Evolutionary conservation across 2,329 filamentous ascomycete species (phyloP).

Genomic region (Herpotrichia juniperi): DNA sequence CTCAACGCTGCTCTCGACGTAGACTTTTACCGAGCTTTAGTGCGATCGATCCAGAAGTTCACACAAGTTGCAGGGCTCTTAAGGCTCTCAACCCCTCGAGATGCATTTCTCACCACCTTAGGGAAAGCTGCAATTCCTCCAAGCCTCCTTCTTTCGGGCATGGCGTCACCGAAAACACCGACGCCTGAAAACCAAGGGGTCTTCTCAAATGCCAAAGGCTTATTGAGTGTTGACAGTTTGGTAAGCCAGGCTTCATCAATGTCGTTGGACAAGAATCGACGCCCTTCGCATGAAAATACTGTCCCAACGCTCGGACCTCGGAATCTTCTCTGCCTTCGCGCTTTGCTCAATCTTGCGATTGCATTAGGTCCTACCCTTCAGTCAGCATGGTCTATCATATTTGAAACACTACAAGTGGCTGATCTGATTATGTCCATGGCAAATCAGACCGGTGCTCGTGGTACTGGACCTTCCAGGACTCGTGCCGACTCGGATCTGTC

Average conservation of each 20-base stretch:
- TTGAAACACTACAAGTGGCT: conserved; percentile 91
- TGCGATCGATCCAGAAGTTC: conserved; percentile 92
- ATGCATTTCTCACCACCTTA: conserved; percentile 92
- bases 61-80: conserved; percentile 92
- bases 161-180: conserved; percentile 44
- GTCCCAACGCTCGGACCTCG: conserved; percentile 73
- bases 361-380: conserved; percentile 88
- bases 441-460: conserved; percentile 23
- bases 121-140: conserved; percentile 92
- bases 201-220: conserved; percentile 72
- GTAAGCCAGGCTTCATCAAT: conserved; percentile 62
- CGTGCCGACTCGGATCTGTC: conserved; percentile 30
- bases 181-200: conserved; percentile 63
- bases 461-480: conserved; percentile 16
- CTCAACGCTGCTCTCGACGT: conserved; percentile 89
- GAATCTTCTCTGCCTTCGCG: conserved; percentile 87
- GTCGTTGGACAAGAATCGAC: conserved; percentile 64
- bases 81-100: conserved; percentile 81
- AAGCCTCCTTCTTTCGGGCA: conserved; percentile 60
- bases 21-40: conserved; percentile 90
- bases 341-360: conserved; percentile 93
- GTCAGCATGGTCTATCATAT: conserved; percentile 84
- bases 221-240: conserved; percentile 76
- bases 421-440: conserved; percentile 75
- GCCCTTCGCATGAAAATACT: conserved; percentile 59